phyloP scores from a whole-genome alignment of 352 stramenopile genomes.

The Globisporangium heterothallicum region DNA sequence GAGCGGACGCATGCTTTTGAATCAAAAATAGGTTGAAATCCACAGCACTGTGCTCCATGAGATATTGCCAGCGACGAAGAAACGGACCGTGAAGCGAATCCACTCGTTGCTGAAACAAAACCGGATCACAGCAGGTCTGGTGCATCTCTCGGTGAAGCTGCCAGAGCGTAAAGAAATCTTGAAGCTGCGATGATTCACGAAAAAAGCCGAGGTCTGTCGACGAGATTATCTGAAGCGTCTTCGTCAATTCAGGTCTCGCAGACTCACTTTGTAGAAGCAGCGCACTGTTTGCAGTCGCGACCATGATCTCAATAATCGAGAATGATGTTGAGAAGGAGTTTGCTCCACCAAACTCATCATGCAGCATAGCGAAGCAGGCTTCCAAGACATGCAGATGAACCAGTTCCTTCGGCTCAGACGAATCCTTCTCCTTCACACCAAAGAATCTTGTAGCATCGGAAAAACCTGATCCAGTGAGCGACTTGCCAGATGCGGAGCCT shows the following conservation, averaged over 20 bases:
- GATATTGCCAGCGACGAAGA: slow-evolving; percentile 34
- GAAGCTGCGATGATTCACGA: slow-evolving; percentile 39
- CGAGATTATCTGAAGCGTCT: slow-evolving; percentile 74
- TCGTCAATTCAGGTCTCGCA: slow-evolving; percentile 27
- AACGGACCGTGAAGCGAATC: slow-evolving; percentile 34
- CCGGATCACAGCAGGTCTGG: slow-evolving; percentile 30
- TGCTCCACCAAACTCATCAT: slow-evolving; percentile 15
- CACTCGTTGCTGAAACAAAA: slow-evolving; percentile 18
- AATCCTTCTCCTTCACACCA: slow-evolving; percentile 4
- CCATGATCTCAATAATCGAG: slow-evolving; percentile 44
- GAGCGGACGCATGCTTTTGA: slow-evolving; percentile 39
- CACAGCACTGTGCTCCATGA: slow-evolving; percentile 29
- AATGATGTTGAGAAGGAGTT: slow-evolving; percentile 26
- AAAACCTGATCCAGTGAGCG: slow-evolving; percentile 6
- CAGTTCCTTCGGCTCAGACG: slow-evolving; percentile 21
- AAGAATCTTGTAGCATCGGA: slow-evolving; percentile 30
- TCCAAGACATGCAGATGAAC: slow-evolving; percentile 50
- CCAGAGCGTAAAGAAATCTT: slow-evolving; percentile 62
- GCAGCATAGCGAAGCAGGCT: slow-evolving; percentile 38
- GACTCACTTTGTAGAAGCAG: slow-evolving; percentile 24
- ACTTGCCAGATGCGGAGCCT: background rate
- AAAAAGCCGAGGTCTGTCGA: slow-evolving; percentile 73
- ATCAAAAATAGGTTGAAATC: slow-evolving; percentile 76
- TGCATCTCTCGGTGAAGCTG: slow-evolving; percentile 49
- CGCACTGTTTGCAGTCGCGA: slow-evolving; percentile 37